phyloP scores from a whole-genome alignment of 148 eudicot species.

The Selenicereus undatus region DNA sequence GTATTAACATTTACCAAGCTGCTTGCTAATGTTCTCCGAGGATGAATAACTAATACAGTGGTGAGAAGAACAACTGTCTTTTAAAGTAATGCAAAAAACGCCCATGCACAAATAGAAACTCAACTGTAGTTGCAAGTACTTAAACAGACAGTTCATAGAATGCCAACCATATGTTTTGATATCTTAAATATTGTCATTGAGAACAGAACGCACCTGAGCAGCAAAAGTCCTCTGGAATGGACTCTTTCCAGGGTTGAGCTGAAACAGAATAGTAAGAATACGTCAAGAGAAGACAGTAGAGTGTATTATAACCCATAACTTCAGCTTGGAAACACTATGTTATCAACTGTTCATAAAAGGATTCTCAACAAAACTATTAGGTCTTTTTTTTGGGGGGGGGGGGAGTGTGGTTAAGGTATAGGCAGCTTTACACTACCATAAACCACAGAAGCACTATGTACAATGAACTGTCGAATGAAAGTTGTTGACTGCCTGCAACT shows the following conservation, averaged over 20 bases:
- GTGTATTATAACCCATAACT: not conserved
- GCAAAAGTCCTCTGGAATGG: slow-evolving; percentile 90
- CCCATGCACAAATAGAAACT: not conserved
- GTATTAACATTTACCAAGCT: not conserved
- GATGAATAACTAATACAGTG: not conserved
- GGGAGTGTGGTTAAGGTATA: not conserved
- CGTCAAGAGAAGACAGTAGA: not conserved
- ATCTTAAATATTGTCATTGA: not conserved
- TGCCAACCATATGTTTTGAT: not conserved
- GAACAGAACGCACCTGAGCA: slow-evolving; percentile 57
- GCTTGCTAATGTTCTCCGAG: not conserved
- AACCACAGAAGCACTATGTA: not conserved
- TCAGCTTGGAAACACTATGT: slow-evolving; percentile 1
- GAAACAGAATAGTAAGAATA: slow-evolving; percentile 16
- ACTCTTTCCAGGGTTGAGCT: slow-evolving; percentile 87
- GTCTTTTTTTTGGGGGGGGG: too few relatives aligned
- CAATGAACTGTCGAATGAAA: not conserved
- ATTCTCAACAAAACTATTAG: not conserved
- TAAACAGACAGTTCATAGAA: not conserved
- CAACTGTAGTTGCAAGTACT: not conserved
- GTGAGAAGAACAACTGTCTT: not conserved
- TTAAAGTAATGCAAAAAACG: not conserved
- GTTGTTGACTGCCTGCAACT: not conserved
- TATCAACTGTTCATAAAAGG: not conserved
- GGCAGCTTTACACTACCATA: not conserved